Base-by-base conservation (phyloP, 805 yeast species). In the Teunomyces atbi region DNA sequence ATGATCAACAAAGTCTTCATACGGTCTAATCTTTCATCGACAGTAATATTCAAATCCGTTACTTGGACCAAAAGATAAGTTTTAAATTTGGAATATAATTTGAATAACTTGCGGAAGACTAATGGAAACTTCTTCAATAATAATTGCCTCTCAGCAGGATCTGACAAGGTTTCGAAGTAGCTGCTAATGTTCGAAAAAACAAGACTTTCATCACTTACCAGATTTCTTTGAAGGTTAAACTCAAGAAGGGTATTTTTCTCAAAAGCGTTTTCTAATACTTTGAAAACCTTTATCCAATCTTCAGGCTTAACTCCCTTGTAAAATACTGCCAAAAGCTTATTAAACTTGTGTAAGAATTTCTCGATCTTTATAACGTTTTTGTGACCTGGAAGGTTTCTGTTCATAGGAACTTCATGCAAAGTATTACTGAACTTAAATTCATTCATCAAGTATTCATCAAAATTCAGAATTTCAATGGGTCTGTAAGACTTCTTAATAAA, bases 251-350 rank as follows among this genome's bases (percentile, higher is more conserved):
- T 77, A 8, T 79, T 66, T 41, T 77, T 81, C 18, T 80, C 79
- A 20, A 84, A 79, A 48, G 85, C 84, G 27, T 79, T 69, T 60
- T 91, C 97, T 38, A 92, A 65, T 1, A 83, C 66, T 57, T 89
- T 92, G 60, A 80, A 86, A 3, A 84, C 78, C 45, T 77, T 76
- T 43, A 89, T 71, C 97, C 97, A 92, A 55, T 91, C 96, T 49
- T 78, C 79, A 10, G 81, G 63, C 10, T 81, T 75, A 28, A 85
- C 76, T 8, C 80, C 76, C 21, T 67, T 70, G 59, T 84, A 82
- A 27, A 84, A 71, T 3, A 78, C 76, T 2, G 77, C 69, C 21
- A 87, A 74, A 5, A 88, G 68, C 13, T 73, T 69, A 64, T 91
- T 92, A 48, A 91, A 63, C 39, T 77, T 76, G 45, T 76, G 77